Percentiles rank a stretch among this genome's conserved stretches.
Conservation (phyloP, 2,329 filamentous ascomycete species). For the Talaromyces sp. region DNA sequence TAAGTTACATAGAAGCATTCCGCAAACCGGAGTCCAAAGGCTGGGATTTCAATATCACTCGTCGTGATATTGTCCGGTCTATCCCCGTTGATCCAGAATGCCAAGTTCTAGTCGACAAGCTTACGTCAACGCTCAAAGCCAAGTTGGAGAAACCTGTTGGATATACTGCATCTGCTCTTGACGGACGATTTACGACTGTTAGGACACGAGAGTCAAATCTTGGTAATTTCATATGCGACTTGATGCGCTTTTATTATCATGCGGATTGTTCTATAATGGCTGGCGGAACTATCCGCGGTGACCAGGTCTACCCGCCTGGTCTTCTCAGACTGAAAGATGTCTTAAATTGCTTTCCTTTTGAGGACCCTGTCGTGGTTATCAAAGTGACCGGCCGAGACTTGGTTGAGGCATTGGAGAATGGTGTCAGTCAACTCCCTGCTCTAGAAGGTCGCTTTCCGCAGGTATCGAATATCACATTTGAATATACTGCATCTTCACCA, state of each 20-base stretch:
- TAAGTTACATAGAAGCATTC: constrained; percentile 81
- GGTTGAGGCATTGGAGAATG: constrained; percentile 78
- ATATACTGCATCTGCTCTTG: constrained; percentile 77
- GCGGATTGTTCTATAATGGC: constrained; percentile 84
- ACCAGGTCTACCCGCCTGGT: constrained; percentile 83
- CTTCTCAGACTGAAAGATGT: constrained; percentile 75
- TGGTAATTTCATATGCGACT: constrained; percentile 86
- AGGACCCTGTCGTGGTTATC: constrained; percentile 81
- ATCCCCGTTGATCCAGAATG: constrained; percentile 65
- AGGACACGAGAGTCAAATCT: constrained; percentile 76
- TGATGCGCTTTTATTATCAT: constrained; percentile 80
- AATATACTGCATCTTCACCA: constrained; percentile 64
- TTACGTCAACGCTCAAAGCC: constrained; percentile 71
- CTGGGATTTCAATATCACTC: constrained; percentile 77
- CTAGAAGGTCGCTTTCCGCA: constrained; percentile 83
- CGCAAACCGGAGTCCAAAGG: constrained; percentile 52
- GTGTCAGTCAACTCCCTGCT: constrained; percentile 75
- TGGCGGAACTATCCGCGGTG: constrained; percentile 79
- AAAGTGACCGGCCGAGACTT: constrained; percentile 70
- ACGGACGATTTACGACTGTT: constrained; percentile 83
- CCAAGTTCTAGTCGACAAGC: constrained; percentile 61
- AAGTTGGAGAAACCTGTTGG: constrained; percentile 81
- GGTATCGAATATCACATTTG: constrained; percentile 77
- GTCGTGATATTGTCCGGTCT: constrained; percentile 69
- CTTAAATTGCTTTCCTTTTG: constrained; percentile 88